A percentile compares a stretch with the other conserved stretches of the same genome.
phyloP scores from a whole-genome alignment of 164 flowering plant genomes.

The Dillenia turbinata region DNA sequence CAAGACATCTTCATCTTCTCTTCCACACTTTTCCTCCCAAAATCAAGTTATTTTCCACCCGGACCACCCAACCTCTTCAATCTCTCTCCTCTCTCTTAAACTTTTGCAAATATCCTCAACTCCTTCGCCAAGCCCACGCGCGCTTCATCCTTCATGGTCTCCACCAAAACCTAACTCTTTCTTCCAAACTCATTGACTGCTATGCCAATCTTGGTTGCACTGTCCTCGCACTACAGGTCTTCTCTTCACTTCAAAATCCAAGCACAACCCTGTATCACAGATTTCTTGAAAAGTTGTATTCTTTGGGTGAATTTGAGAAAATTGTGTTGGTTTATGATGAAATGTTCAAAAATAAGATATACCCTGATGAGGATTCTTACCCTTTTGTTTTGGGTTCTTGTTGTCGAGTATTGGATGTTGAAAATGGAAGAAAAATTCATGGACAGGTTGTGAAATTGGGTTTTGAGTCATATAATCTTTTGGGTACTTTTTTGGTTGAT shows the following conservation, averaged over 20 bases:
- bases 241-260: slow-evolving; percentile 23
- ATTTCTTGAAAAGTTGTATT: slow-evolving; percentile 22
- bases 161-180: slow-evolving; percentile 41
- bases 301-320: slow-evolving; percentile 22
- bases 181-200: slow-evolving; percentile 34
- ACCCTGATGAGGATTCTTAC: slow-evolving; percentile 42
- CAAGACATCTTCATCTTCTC: slow-evolving; percentile 3
- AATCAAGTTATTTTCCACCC: slow-evolving; percentile 20
- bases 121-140: slow-evolving; percentile 52
- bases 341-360: slow-evolving; percentile 29
- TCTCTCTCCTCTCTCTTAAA: slow-evolving; percentile 33
- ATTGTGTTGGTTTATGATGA: slow-evolving; percentile 31
- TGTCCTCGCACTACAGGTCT: slow-evolving; percentile 20
- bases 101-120: slow-evolving; percentile 32
- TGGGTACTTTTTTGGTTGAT: slow-evolving; percentile 25
- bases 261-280: slow-evolving; percentile 22
- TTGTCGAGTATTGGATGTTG: slow-evolving; percentile 18
- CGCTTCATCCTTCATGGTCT: slow-evolving; percentile 49
- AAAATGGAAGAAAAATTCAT: slow-evolving; percentile 29
- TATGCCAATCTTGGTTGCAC: slow-evolving; percentile 39
- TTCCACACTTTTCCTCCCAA: slow-evolving; percentile 18
- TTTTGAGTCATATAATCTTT: slow-evolving; percentile 26
- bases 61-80: slow-evolving; percentile 17
- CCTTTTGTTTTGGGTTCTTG: slow-evolving; percentile 39
- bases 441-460: slow-evolving; percentile 42